Evolutionary conservation across 116 monocot genomes (phyloP).

Genomic region (Phalaenopsis hybrid): DNA sequence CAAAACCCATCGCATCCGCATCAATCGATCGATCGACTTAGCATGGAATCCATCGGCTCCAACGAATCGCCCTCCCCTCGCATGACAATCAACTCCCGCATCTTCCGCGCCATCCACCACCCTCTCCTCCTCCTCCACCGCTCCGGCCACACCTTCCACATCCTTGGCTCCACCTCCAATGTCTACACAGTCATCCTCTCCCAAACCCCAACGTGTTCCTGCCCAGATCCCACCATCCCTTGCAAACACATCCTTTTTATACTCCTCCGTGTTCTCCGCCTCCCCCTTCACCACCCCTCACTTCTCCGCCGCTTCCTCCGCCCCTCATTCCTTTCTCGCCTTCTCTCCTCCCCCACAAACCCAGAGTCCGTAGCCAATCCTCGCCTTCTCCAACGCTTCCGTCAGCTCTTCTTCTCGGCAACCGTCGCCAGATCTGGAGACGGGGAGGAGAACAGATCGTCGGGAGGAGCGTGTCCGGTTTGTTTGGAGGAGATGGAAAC

Average conservation of each 20-base stretch:
- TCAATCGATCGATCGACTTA: too few relatives aligned
- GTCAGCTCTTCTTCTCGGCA: constrained; percentile 22
- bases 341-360: constrained; percentile 22
- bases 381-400: constrained; percentile 49
- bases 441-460: background rate
- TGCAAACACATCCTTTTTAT: constrained; percentile 97
- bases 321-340: constrained; percentile 18
- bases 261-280: constrained; percentile 67
- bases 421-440: background rate
- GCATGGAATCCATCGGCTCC: constrained; percentile 40
- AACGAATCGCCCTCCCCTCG: background rate
- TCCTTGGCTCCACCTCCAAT: constrained; percentile 80
- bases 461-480: constrained; percentile 36
- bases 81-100: constrained; percentile 19
- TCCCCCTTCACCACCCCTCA: constrained; percentile 42
- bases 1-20: too few relatives aligned
- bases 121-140: constrained; percentile 56
- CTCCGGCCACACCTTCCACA: constrained; percentile 38
- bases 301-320: constrained; percentile 32
- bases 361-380: constrained; percentile 10
- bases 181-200: constrained; percentile 73
- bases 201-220: constrained; percentile 44
- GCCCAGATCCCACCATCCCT: constrained; percentile 65
- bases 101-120: constrained; percentile 55
- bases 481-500: constrained; percentile 55